Evolutionary conservation across 73 alveolate species (phyloP).

Genomic region (Durusdinium trenchii): DNA sequence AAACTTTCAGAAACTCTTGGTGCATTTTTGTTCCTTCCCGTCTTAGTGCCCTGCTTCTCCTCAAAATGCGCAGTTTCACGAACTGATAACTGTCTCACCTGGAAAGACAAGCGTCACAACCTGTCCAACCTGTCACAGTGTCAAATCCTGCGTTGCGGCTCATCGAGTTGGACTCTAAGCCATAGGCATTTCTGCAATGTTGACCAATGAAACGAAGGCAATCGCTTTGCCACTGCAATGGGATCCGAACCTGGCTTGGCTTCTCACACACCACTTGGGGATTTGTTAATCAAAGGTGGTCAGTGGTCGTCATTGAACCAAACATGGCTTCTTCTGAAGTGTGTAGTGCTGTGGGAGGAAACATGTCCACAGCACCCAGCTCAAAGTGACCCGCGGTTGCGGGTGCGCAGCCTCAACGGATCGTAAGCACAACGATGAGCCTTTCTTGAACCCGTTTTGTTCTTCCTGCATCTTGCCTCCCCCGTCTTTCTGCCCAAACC

Average conservation of each 20-base stretch:
- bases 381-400: conserved; percentile 40
- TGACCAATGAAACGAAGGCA: conserved; percentile 91
- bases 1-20: not conserved
- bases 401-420: conserved; percentile 80
- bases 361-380: conserved; percentile 45
- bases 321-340: too few relatives aligned
- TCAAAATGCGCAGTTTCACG: conserved; percentile 68
- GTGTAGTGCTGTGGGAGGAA: too few relatives aligned
- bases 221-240: conserved; percentile 60
- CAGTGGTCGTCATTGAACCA: too few relatives aligned
- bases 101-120: not conserved
- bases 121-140: not conserved
- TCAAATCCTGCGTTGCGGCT: not conserved
- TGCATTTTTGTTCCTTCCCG: too few relatives aligned
- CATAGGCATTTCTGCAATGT: conserved; percentile 63
- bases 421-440: not conserved
- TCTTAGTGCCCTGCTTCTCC: conserved; percentile 31
- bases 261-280: too few relatives aligned
- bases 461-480: not conserved
- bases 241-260: conserved; percentile 79
- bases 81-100: conserved; percentile 73
- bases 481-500: not conserved
- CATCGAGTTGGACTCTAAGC: not conserved
- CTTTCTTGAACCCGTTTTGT: too few relatives aligned
- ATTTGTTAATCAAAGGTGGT: too few relatives aligned